Evolutionary conservation across 140 eudicot species (phyloP), one percentile per base, ranked within the genome.

Genomic region (Oenanthe javanica): DNA sequence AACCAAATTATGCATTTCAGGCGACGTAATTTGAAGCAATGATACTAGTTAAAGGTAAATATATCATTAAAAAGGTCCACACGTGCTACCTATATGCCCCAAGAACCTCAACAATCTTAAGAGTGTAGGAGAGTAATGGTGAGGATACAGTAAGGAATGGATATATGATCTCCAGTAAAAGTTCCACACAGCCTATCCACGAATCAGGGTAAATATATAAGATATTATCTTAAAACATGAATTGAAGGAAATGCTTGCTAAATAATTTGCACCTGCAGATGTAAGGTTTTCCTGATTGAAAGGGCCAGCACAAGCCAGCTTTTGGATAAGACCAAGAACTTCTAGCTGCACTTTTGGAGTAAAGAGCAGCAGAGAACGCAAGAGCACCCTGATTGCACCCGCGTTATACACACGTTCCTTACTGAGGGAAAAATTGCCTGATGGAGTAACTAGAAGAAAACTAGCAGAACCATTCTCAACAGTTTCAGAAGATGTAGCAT

Each of bases 271-370:
- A 96, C 99, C 99, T 84, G 90, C 96, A 82, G 98, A 89, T 45
- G 99, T 96, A 49, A 96, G 98, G 84, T 93, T 96, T 86, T 96
- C 99, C 88, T 91, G 96, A 80, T 93, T 96, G 83, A 87, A 96
- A 84, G 96, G 86, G 75, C 97, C 90, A 80, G 93, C 90, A 87
- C 86, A 84, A 82, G 99, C 90, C 86, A 96, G 97, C 84, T 86
- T 88, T 71, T 88, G 91, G 76, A 93, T 84, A 81, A 96, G 85
- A 66, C 84, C 88, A 50, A 96, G 82, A 79, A 91, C 86, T 85
- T 96, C 91, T 80, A 96, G 77, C 82, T 96, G 99, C 83, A 93
- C 86, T 85, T 89, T 89, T 48, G 98, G 97, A 75, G 91, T 93
- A 85, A 96, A 96, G 69, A 84, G 93, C 89, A 91, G 80, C 83